Evolutionary conservation across 2,329 filamentous ascomycete genomes (phyloP), one percentile per base, ranked within the genome.

Genomic region (Zasmidium cellare): DNA sequence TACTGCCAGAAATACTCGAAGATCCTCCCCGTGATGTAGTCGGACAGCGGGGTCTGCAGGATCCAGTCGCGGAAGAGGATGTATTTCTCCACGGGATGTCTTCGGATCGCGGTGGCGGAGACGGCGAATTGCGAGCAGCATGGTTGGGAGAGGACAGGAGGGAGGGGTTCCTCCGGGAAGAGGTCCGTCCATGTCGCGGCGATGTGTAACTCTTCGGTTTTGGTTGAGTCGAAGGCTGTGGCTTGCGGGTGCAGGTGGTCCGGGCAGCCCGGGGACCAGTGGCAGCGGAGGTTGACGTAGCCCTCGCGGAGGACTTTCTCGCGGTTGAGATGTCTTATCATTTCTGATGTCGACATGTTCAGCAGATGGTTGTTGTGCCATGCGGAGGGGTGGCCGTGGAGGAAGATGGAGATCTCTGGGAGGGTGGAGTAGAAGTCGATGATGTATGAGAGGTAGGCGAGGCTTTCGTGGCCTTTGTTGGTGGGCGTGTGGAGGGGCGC

Each of bases 1-100:
- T 80, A 83, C 58, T 86, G 84, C 85, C 85, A 87, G 2, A 86
- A 72, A 66, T 87, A 87, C 68, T 87, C 85, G 76, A 84, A 87
- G 14, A 87, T 77, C 2, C 85, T 77, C 1, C 84, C 84, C 3
- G 81, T 81, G 22, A 86, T 74, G 35, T 78, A 79, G 65, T 87
- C 83, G 20, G 73, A 75, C 25, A 86, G 68, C 22, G 79, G 73
- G 0, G 83, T 85, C 11, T 77, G 76, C 25, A 86, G 74, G 2
- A 87, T 71, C 85, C 85, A 87, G 61, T 86, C 80, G 20, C 84
- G 78, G 63, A 84, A 82, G 65, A 78, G 80, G 16, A 83, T 72
- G 66, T 83, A 87, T 49, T 79, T 78, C n/a, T 78, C 75, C 50
- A 77, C 75, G 0, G 83, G 82, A 31, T 82, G 78, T 1, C 77